A percentile compares a stretch with the other conserved stretches of the same genome.
phyloP scores from a whole-genome alignment of 2,329 filamentous ascomycete species.

The Cordyceps javanica region DNA sequence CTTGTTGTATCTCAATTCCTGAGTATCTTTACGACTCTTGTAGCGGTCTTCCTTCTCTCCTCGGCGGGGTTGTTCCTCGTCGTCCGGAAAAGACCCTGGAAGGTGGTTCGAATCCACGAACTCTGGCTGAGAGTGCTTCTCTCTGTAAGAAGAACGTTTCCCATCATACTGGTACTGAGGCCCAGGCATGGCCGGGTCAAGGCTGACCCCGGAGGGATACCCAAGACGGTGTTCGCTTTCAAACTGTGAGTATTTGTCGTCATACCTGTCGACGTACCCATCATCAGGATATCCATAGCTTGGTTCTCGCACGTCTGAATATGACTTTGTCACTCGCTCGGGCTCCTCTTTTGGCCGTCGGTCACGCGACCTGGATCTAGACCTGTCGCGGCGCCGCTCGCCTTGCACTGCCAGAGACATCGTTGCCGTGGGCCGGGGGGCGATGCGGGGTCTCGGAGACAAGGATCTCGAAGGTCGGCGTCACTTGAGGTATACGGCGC shows the following conservation, averaged over 20 bases:
- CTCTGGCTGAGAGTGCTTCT: conserved; percentile 28
- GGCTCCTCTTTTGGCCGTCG: conserved; percentile 26
- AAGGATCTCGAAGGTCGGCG: neutral
- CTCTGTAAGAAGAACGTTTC: conserved; percentile 26
- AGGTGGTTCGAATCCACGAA: conserved; percentile 27
- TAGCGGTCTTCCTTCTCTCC: conserved; percentile 13
- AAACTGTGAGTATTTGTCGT: conserved; percentile 27
- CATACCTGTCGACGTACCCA: conserved; percentile 22
- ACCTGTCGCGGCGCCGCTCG: conserved; percentile 37
- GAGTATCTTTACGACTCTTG: conserved; percentile 16
- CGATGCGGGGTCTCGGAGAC: neutral
- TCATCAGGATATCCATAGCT: conserved; percentile 37
- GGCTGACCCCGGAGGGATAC: conserved; percentile 34
- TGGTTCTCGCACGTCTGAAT: conserved; percentile 36
- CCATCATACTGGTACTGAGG: conserved; percentile 37
- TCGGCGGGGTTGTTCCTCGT: conserved; percentile 18
- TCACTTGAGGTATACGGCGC: no score
- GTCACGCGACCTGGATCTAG: conserved; percentile 39
- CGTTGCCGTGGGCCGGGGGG: conserved; percentile 9
- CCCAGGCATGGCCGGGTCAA: conserved; percentile 32
- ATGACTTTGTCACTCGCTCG: conserved; percentile 25
- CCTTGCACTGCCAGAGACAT: conserved; percentile 50
- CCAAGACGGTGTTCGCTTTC: conserved; percentile 28
- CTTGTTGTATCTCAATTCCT: conserved; percentile 10
- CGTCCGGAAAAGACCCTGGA: conserved; percentile 30